A percentile compares a stretch with the other conserved stretches of the same genome.
Evolutionary conservation across 2,329 filamentous ascomycete species (phyloP).

Genomic region (Botrytis sinoallii): DNA sequence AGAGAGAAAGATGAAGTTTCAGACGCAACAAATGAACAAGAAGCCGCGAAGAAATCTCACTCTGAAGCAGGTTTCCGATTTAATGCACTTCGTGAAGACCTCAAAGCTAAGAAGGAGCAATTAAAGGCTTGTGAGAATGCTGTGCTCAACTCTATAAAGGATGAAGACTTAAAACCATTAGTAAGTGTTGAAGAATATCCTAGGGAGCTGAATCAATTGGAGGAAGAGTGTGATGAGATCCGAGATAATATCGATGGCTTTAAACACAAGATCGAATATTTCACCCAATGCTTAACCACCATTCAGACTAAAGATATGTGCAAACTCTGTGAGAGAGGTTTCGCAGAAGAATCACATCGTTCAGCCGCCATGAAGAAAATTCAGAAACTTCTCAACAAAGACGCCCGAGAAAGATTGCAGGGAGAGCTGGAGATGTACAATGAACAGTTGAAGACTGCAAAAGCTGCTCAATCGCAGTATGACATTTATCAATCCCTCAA

Average conservation of each 20-base stretch:
- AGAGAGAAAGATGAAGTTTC: constrained; percentile 55
- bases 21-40: constrained; percentile 67
- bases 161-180: constrained; percentile 40
- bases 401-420: constrained; percentile 60
- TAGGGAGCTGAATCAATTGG: constrained; percentile 48
- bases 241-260: constrained; percentile 67
- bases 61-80: constrained; percentile 74
- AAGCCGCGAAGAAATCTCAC: constrained; percentile 67
- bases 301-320: constrained; percentile 70
- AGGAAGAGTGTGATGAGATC: constrained; percentile 50
- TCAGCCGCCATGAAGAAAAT: constrained; percentile 67
- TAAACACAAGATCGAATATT: constrained; percentile 68
- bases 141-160: constrained; percentile 50
- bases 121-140: constrained; percentile 57
- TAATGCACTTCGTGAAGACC: constrained; percentile 60
- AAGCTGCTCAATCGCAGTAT: constrained; percentile 62
- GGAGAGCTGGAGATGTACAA: constrained; percentile 54
- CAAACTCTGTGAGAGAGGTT: constrained; percentile 69
- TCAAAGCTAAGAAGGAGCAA: constrained; percentile 62
- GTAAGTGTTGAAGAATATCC: constrained; percentile 53
- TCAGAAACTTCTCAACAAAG: constrained; percentile 58
- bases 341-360: constrained; percentile 58
- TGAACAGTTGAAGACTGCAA: constrained; percentile 55
- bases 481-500: constrained; percentile 69
- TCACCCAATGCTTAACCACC: constrained; percentile 62